These are phyloP conservation scores for Verticillium klebahnii DNA, from an alignment of 2,329 filamentous ascomycete genomes.

Conservation along the genomic window DNA sequence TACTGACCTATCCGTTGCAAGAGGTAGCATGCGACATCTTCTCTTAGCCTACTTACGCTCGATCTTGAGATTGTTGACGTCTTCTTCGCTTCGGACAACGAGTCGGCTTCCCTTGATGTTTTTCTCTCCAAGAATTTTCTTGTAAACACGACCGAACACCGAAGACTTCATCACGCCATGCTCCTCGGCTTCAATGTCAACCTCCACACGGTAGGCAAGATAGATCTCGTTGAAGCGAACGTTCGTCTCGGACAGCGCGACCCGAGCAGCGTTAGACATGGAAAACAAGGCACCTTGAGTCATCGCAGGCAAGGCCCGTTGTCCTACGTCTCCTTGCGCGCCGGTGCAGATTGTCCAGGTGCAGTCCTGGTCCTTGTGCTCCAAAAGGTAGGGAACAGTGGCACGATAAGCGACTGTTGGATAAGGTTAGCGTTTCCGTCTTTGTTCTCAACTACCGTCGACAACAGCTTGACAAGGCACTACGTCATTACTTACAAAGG, in stretches of 20 bases:
- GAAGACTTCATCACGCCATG: too few relatives aligned
- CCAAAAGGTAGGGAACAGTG: slow-evolving; percentile 25
- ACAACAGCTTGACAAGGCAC: background rate
- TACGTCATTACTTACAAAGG: slow-evolving; percentile 19
- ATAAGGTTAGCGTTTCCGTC: too few relatives aligned
- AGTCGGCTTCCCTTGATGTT: too few relatives aligned
- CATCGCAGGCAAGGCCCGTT: slow-evolving; percentile 18
- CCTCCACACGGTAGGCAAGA: slow-evolving; percentile 22
- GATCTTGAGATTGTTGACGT: too few relatives aligned
- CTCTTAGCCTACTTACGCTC: too few relatives aligned
- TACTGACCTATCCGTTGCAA: too few relatives aligned
- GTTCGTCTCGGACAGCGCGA: slow-evolving; percentile 23
- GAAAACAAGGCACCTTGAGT: slow-evolving; percentile 31
- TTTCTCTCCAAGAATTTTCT: too few relatives aligned
- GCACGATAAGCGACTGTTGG: slow-evolving; percentile 22
- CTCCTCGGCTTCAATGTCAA: slow-evolving; percentile 11
- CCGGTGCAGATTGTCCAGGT: slow-evolving; percentile 30
- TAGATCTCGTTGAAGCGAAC: slow-evolving; percentile 36
- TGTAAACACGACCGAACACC: too few relatives aligned
- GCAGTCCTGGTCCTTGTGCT: slow-evolving; percentile 17
- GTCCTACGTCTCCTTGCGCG: slow-evolving; percentile 18
- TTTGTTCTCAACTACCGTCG: too few relatives aligned
- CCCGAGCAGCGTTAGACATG: slow-evolving; percentile 22
- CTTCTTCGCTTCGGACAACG: too few relatives aligned
- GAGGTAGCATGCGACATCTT: too few relatives aligned